Evolutionary conservation across 23 red algal species (phyloP).

Genomic region (Pyropia haitanensis): DNA sequence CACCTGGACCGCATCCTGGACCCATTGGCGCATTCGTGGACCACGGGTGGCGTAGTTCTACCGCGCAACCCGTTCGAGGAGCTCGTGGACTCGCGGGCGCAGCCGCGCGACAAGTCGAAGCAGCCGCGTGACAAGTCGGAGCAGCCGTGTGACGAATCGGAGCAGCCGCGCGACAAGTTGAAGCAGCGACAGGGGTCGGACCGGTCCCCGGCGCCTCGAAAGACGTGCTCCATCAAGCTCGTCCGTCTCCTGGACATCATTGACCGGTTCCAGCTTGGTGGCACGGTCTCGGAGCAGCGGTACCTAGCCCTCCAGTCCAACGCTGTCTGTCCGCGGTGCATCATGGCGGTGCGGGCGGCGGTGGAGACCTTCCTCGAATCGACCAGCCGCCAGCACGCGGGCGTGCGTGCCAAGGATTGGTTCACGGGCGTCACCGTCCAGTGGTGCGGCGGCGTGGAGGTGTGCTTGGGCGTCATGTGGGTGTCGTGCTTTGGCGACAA

Average conservation of each 20-base stretch:
- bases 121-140: too few species aligned
- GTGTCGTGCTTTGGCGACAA: slow-evolving; percentile 23
- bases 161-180: too few species aligned
- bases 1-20: neutral
- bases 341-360: slow-evolving; percentile 9
- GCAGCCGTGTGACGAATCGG: too few species aligned
- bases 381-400: slow-evolving; percentile 9
- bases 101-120: too few species aligned
- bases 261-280: slow-evolving; percentile 28
- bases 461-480: slow-evolving; percentile 15
- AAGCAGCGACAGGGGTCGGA: too few species aligned
- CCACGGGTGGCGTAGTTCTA: neutral
- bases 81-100: too few species aligned
- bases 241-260: slow-evolving; percentile 13
- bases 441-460: slow-evolving; percentile 14
- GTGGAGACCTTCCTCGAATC: slow-evolving; percentile 36
- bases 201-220: too few species aligned
- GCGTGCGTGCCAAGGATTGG: slow-evolving; percentile 21
- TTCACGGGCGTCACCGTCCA: slow-evolving; percentile 16
- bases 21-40: too few species aligned
- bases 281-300: slow-evolving; percentile 13
- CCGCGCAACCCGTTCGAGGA: neutral
- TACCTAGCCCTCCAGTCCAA: neutral
- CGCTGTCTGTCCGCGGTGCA: slow-evolving; percentile 12
- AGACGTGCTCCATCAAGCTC: neutral